Evolutionary conservation across 352 stramenopile genomes (phyloP).

Genomic region (Phytopythium mirpurense): DNA sequence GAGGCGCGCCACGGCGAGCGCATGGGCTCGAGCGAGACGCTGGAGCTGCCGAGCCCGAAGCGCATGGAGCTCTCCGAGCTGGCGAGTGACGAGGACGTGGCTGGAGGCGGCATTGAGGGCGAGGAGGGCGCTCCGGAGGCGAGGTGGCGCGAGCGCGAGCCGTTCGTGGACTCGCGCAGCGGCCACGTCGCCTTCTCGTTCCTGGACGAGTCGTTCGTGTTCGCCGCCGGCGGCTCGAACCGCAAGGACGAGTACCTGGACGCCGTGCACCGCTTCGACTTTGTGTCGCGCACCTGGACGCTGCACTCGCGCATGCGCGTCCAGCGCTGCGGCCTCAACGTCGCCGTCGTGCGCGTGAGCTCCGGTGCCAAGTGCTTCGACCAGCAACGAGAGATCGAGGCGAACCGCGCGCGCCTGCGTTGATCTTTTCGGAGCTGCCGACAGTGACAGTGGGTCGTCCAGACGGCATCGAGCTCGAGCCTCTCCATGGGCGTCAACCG

Average conservation of each 20-base stretch:
- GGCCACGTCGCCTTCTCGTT: constrained; percentile 59
- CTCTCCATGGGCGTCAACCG: too few relatives aligned
- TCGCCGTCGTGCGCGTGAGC: constrained; percentile 40
- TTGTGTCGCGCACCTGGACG: constrained; percentile 56
- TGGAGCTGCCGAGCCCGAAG: constrained; percentile 24
- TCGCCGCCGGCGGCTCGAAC: constrained; percentile 66
- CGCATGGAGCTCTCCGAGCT: too few relatives aligned
- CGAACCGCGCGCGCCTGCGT: too few relatives aligned
- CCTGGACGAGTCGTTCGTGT: constrained; percentile 62
- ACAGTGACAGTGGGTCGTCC: too few relatives aligned
- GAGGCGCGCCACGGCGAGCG: constrained; percentile 59
- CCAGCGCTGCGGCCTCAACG: constrained; percentile 60
- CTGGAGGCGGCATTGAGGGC: background rate
- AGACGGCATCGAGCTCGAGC: too few relatives aligned
- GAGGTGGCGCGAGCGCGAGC: constrained; percentile 43
- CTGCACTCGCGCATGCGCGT: constrained; percentile 51
- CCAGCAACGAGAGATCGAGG: constrained; percentile 15
- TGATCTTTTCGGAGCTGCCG: too few relatives aligned
- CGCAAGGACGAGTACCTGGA: constrained; percentile 75
- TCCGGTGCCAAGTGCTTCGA: constrained; percentile 35
- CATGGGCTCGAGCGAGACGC: constrained; percentile 55
- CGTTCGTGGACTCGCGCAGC: constrained; percentile 58
- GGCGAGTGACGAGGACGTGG: constrained; percentile 4
- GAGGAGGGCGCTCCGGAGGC: background rate
- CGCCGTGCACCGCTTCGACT: constrained; percentile 59